phyloP scores from a whole-genome alignment of 768 basidiomycete species.

The Suillus paluster region DNA sequence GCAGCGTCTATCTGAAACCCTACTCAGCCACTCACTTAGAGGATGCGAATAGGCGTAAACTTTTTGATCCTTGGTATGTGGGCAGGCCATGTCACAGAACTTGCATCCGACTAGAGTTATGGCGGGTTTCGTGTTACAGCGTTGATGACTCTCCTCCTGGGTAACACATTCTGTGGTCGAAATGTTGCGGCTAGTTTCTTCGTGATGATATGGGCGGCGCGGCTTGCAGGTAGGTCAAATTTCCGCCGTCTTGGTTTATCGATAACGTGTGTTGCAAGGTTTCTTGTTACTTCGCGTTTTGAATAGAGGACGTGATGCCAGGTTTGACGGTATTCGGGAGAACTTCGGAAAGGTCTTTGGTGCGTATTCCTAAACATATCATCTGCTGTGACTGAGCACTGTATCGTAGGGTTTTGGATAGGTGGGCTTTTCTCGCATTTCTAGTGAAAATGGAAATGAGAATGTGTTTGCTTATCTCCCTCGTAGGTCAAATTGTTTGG shows the following conservation, averaged over 20 bases:
- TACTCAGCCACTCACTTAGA: background rate
- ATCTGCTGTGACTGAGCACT: too few species aligned
- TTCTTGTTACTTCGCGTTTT: slow-evolving; percentile 74
- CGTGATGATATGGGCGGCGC: slow-evolving; percentile 70
- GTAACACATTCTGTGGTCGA: slow-evolving; percentile 62
- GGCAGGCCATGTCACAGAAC: background rate
- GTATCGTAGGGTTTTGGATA: too few species aligned
- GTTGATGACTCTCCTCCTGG: slow-evolving; percentile 61
- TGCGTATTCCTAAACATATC: slow-evolving; percentile 21
- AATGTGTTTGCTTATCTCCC: background rate
- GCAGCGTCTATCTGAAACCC: slow-evolving; percentile 12
- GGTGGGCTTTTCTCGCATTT: too few species aligned
- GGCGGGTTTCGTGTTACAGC: slow-evolving; percentile 37
- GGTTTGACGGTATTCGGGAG: slow-evolving; percentile 69
- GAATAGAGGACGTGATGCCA: slow-evolving; percentile 64
- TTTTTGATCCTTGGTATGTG: slow-evolving; percentile 62
- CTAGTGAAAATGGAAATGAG: too few species aligned
- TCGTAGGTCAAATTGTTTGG: slow-evolving; percentile 63
- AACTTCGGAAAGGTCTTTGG: slow-evolving; percentile 70
- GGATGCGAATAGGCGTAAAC: slow-evolving; percentile 52
- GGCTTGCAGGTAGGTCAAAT: slow-evolving; percentile 51
- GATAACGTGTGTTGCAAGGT: slow-evolving; percentile 32
- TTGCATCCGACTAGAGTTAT: background rate
- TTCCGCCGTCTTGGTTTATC: background rate
- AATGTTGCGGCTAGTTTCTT: slow-evolving; percentile 60